These are phyloP conservation scores for Royoungia palumana DNA, from an alignment of 768 basidiomycete genomes.

Conservation along the genomic window DNA sequence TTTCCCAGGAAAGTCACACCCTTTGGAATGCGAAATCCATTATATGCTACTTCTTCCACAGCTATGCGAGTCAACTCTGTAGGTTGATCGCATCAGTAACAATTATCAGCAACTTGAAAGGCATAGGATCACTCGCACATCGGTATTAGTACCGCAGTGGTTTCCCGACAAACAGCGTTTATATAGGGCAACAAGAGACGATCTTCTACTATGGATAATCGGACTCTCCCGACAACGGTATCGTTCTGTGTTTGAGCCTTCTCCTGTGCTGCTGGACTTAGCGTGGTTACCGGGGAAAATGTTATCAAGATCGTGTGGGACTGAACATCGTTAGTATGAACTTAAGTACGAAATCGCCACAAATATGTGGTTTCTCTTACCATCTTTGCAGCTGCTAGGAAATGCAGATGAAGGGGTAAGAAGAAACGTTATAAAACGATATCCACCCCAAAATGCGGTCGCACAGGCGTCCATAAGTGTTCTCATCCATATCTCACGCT, in stretches of 20 bases:
- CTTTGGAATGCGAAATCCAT: conserved; percentile 10
- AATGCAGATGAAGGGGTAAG: not conserved
- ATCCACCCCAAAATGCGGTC: conserved; percentile 1
- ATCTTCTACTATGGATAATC: conserved; percentile 9
- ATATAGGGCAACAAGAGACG: conserved; percentile 2
- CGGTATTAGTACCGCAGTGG: conserved; percentile 1
- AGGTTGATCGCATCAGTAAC: too few relatives aligned
- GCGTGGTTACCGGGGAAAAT: conserved; percentile 10
- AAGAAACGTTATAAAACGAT: not conserved
- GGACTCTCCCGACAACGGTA: conserved; percentile 1
- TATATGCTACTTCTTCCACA: conserved; percentile 5
- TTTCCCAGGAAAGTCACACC: too few relatives aligned
- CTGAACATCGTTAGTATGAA: not conserved
- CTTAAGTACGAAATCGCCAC: not conserved
- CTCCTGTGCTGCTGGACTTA: conserved; percentile 5
- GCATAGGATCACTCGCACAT: conserved; percentile 2
- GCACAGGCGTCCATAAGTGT: conserved; percentile 1
- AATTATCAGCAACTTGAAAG: too few relatives aligned
- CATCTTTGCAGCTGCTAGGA: conserved; percentile 5
- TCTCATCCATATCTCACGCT: not conserved
- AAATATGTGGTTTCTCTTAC: not conserved
- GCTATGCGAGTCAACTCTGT: conserved; percentile 1
- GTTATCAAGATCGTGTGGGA: not conserved
- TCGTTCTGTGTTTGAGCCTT: conserved; percentile 15
- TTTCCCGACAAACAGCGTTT: conserved; percentile 7